Conservation (phyloP, 2,329 filamentous ascomycete genomes). For the Penicillium sp. region DNA sequence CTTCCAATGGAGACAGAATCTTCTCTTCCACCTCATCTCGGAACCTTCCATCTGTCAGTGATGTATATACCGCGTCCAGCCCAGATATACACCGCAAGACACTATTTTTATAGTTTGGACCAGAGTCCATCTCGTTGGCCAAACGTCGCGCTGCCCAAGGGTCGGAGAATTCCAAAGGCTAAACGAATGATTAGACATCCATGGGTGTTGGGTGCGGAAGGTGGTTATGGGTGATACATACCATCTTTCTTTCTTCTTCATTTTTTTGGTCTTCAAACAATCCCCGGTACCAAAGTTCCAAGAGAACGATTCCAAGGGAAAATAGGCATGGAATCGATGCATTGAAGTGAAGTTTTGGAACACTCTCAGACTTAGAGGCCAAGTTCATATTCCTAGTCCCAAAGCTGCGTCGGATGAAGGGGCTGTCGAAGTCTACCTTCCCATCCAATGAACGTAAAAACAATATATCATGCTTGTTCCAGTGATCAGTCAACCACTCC, state of each 20-base stretch:
- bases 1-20: not conserved
- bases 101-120: not conserved
- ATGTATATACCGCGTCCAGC: conserved; percentile 2
- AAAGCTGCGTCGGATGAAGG: conserved; percentile 2
- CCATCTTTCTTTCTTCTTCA: too few relatives aligned
- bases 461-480: not conserved
- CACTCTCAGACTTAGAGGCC: not conserved
- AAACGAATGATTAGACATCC: not conserved
- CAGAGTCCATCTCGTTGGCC: not conserved
- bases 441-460: not conserved
- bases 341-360: too few relatives aligned
- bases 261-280: too few relatives aligned
- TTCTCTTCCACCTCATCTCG: conserved; percentile 3
- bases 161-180: not conserved
- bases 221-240: too few relatives aligned
- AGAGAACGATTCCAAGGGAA: too few relatives aligned
- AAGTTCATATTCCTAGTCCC: too few relatives aligned
- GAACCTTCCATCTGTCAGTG: conserved; percentile 3
- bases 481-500: not conserved
- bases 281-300: too few relatives aligned
- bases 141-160: not conserved
- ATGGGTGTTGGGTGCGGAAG: too few relatives aligned
- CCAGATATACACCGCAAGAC: not conserved
- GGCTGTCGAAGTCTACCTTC: conserved; percentile 1
- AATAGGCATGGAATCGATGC: too few relatives aligned